These are phyloP conservation scores for Actinomortierella wolfii DNA, from an alignment of 371 early-diverging fungal genomes.

Conservation along the genomic window DNA sequence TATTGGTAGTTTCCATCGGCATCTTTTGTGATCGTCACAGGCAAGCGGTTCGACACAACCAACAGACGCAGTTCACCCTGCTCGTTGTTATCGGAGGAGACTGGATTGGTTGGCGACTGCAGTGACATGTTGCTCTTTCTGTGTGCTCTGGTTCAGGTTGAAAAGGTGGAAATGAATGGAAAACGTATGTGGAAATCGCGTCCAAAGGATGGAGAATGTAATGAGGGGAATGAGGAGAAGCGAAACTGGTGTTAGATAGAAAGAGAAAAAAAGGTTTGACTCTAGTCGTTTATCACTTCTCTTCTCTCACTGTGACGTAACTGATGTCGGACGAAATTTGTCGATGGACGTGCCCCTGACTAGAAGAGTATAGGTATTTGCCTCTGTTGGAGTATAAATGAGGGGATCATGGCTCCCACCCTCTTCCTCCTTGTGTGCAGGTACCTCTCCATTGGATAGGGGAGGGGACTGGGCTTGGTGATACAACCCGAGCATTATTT, in stretches of 20 bases:
- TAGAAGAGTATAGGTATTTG: too few species aligned
- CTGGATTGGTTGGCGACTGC: slow-evolving; percentile 1
- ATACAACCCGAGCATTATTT: too few species aligned
- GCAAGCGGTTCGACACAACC: slow-evolving; percentile 99
- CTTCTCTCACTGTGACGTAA: too few species aligned
- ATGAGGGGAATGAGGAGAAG: slow-evolving; percentile 1
- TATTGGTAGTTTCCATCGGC: slow-evolving; percentile 64
- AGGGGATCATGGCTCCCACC: too few species aligned
- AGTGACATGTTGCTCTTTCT: slow-evolving; percentile 8
- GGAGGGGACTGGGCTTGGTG: too few species aligned
- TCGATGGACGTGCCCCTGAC: too few species aligned
- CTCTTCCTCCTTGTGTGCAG: too few species aligned
- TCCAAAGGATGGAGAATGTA: background rate
- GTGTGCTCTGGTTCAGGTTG: background rate
- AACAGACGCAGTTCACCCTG: slow-evolving; percentile 73
- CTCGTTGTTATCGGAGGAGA: background rate
- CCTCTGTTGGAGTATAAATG: too few species aligned
- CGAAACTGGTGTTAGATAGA: background rate
- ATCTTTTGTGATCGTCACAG: slow-evolving; percentile 92
- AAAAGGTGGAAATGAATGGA: background rate
- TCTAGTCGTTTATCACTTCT: too few species aligned
- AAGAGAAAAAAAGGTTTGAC: too few species aligned
- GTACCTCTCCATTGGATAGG: too few species aligned
- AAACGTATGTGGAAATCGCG: background rate
- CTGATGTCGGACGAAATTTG: too few species aligned